phyloP scores from a whole-genome alignment of 2,329 filamentous ascomycete genomes.

The Nakataea oryzae region DNA sequence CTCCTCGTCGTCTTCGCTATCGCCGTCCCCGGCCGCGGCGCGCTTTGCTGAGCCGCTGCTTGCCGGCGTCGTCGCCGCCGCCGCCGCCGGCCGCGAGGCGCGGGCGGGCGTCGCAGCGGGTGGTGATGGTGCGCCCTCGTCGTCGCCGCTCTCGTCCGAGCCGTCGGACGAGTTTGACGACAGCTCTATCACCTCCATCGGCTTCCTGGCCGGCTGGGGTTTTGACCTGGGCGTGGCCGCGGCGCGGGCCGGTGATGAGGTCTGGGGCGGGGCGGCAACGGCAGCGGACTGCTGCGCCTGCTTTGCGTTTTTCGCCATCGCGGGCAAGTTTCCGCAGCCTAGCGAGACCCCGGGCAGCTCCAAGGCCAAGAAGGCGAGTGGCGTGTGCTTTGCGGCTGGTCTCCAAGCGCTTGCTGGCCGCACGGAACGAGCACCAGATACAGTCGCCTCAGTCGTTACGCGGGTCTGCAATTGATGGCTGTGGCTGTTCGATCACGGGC shows the following conservation, averaged over 20 bases:
- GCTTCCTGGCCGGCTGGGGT: not conserved
- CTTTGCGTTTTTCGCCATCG: not conserved
- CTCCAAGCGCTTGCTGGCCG: not conserved
- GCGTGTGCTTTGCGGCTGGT: not conserved
- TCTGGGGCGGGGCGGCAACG: too few species aligned
- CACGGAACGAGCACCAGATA: not conserved
- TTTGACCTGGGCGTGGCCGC: not conserved
- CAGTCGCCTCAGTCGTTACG: not conserved
- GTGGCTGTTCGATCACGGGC: too few species aligned
- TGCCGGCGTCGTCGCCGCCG: not conserved
- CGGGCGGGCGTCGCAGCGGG: not conserved
- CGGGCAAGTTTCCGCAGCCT: not conserved
- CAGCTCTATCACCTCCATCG: not conserved
- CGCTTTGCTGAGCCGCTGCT: not conserved
- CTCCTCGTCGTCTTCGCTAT: not conserved
- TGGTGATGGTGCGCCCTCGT: too few species aligned
- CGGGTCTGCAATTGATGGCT: not conserved
- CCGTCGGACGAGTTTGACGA: not conserved
- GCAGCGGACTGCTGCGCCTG: not conserved
- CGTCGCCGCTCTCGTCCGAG: not conserved
- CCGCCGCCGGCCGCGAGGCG: not conserved
- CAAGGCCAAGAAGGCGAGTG: not conserved
- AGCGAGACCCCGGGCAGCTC: not conserved
- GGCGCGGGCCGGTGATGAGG: too few species aligned
- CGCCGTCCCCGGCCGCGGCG: not conserved